Conservation (phyloP, 495 filamentous ascomycete genomes). For the Parachaetomium inaequale region DNA sequence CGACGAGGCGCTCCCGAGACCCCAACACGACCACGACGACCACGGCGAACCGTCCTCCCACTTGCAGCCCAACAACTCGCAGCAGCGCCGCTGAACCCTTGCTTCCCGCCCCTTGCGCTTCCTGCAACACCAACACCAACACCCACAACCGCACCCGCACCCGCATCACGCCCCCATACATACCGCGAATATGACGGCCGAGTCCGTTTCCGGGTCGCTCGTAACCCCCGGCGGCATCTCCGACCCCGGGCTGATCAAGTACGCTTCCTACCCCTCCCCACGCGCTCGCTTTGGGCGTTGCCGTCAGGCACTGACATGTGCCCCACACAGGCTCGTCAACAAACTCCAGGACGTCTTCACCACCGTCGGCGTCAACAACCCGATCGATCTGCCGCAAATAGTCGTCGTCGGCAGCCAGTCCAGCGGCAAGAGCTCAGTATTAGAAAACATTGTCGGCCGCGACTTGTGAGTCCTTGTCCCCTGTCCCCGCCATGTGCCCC, state of each 20-base stretch:
- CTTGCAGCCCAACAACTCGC: not conserved
- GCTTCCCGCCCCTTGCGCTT: not conserved
- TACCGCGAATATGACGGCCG: slow-evolving; percentile 28
- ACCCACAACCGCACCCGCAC: slow-evolving; percentile 6
- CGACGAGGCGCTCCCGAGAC: not conserved
- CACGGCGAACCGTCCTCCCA: not conserved
- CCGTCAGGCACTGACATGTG: slow-evolving; percentile 29
- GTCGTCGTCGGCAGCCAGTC: slow-evolving; percentile 98
- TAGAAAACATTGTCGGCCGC: slow-evolving; percentile 98
- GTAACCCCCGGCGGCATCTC: slow-evolving; percentile 51
- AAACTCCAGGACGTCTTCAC: slow-evolving; percentile 99
- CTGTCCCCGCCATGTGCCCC: slow-evolving; percentile 11
- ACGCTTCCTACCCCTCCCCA: slow-evolving; percentile 11
- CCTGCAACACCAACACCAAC: not conserved
- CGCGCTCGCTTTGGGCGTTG: not conserved
- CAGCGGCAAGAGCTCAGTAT: slow-evolving; percentile 98
- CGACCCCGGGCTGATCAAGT: slow-evolving; percentile 59
- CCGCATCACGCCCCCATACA: slow-evolving; percentile 15
- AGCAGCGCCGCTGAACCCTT: not conserved
- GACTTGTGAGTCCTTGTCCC: slow-evolving; percentile 73
- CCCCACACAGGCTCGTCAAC: slow-evolving; percentile 77
- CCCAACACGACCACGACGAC: not conserved
- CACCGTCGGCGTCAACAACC: slow-evolving; percentile 97
- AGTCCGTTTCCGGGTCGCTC: slow-evolving; percentile 34
- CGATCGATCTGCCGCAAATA: slow-evolving; percentile 98